A percentile compares a stretch with the other conserved stretches of the same genome.
These are phyloP conservation scores for Wickerhamiella slavikovae DNA, from an alignment of 805 yeast genomes.

Conservation along the genomic window DNA sequence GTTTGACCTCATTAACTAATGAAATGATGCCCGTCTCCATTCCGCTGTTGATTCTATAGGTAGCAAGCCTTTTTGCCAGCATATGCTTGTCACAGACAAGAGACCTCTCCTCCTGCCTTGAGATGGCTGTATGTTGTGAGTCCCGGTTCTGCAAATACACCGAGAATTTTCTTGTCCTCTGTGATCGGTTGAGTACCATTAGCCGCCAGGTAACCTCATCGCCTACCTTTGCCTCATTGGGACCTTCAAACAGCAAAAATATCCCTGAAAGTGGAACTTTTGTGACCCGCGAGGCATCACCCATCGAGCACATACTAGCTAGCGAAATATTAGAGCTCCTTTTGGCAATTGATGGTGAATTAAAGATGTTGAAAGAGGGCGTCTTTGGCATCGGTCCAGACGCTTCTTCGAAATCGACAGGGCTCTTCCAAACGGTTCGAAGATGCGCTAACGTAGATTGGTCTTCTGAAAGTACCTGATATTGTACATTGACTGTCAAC, in stretches of 20 bases:
- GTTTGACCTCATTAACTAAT: constrained; percentile 40
- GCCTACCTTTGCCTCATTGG: constrained; percentile 38
- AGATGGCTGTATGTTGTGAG: neutral
- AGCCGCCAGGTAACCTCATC: constrained; percentile 40
- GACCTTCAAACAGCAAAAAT: constrained; percentile 39
- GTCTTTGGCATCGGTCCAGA: constrained; percentile 14
- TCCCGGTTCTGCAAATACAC: constrained; percentile 24
- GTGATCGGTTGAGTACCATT: constrained; percentile 41
- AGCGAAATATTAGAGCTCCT: neutral
- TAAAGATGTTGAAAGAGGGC: constrained; percentile 9
- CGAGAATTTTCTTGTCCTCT: constrained; percentile 30
- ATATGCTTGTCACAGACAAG: constrained; percentile 4
- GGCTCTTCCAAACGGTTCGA: constrained; percentile 11
- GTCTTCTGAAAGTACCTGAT: constrained; percentile 3
- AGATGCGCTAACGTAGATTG: constrained; percentile 2
- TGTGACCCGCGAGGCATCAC: neutral
- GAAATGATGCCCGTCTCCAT: constrained; percentile 35
- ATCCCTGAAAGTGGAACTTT: constrained; percentile 16
- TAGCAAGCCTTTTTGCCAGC: constrained; percentile 3
- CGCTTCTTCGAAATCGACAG: constrained; percentile 12
- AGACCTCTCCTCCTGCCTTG: constrained; percentile 5
- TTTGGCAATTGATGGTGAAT: constrained; percentile 1
- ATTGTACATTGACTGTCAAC: constrained; percentile 6
- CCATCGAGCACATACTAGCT: neutral
- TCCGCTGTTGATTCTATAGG: constrained; percentile 3